phyloP scores from a whole-genome alignment of 2,329 filamentous ascomycete species.

The Pestalotiopsis sp. region DNA sequence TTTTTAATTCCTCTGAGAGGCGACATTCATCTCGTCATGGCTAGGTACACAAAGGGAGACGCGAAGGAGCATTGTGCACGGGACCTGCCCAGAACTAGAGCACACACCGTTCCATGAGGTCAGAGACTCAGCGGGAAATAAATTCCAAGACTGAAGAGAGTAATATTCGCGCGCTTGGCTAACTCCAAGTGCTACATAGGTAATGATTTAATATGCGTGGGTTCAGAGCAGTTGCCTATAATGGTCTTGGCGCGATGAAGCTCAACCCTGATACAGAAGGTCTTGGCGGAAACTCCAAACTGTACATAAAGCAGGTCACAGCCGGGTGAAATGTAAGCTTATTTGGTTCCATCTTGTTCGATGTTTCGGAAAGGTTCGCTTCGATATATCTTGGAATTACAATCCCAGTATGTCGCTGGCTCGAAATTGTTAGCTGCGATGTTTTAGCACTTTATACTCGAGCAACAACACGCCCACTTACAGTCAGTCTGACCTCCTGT shows the following conservation, averaged over 20 bases:
- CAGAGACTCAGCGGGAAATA: background rate
- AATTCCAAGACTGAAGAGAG: background rate
- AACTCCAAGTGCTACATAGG: background rate
- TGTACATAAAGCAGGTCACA: background rate
- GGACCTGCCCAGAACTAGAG: background rate
- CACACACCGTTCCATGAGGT: background rate
- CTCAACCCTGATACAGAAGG: background rate
- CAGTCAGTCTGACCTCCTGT: too few species aligned
- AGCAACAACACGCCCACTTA: too few species aligned
- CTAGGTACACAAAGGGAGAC: background rate
- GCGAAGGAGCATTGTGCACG: background rate
- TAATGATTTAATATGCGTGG: background rate
- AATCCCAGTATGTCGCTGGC: too few species aligned
- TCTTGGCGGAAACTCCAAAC: background rate
- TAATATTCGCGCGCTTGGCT: background rate
- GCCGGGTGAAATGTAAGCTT: too few species aligned
- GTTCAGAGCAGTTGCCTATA: background rate
- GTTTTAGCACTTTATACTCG: too few species aligned
- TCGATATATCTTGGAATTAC: too few species aligned
- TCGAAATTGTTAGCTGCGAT: too few species aligned
- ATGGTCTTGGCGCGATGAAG: background rate
- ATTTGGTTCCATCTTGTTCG: too few species aligned
- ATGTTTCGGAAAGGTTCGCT: too few species aligned
- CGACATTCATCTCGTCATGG: background rate
- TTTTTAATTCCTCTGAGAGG: background rate